A percentile compares a stretch with the other conserved stretches of the same genome.
phyloP scores from a whole-genome alignment of 2,329 filamentous ascomycete genomes.

The Fusarium pilosicola region DNA sequence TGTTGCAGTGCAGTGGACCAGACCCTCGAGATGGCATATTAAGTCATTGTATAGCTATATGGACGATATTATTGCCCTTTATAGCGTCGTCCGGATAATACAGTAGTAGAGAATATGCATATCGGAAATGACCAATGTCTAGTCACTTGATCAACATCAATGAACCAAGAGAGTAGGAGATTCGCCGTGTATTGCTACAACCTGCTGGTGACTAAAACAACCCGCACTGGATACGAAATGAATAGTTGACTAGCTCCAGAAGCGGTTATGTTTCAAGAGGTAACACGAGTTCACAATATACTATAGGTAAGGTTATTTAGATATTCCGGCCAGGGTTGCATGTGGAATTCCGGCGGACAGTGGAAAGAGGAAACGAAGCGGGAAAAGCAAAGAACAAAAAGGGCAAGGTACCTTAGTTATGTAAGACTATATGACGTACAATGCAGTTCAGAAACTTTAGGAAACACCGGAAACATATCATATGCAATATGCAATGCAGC shows the following conservation, averaged over 20 bases:
- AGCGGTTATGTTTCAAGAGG: conserved; percentile 26
- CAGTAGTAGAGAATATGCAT: background rate
- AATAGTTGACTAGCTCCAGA: background rate
- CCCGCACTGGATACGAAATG: conserved; percentile 6
- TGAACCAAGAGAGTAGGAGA: conserved; percentile 15
- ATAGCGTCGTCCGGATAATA: background rate
- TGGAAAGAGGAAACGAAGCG: conserved; percentile 17
- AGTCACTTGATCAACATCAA: background rate
- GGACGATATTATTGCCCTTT: conserved; percentile 6
- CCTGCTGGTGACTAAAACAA: background rate
- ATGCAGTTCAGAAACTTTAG: background rate
- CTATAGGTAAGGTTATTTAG: conserved; percentile 25
- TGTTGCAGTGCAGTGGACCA: conserved; percentile 25
- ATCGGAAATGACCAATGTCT: conserved; percentile 14
- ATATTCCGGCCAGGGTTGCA: conserved; percentile 9
- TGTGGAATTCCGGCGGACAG: conserved; percentile 1
- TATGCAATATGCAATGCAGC: background rate
- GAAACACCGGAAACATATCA: conserved; percentile 19
- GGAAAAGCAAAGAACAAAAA: conserved; percentile 12
- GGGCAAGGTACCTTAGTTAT: background rate
- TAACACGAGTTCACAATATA: background rate
- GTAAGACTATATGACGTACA: conserved; percentile 13
- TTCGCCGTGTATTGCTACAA: conserved; percentile 2
- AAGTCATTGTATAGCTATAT: background rate
- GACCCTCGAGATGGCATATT: background rate